A percentile compares a stretch with the other conserved stretches of the same genome.
These are phyloP conservation scores for Calocera cornea DNA, from an alignment of 768 basidiomycete genomes.

Conservation along the genomic window DNA sequence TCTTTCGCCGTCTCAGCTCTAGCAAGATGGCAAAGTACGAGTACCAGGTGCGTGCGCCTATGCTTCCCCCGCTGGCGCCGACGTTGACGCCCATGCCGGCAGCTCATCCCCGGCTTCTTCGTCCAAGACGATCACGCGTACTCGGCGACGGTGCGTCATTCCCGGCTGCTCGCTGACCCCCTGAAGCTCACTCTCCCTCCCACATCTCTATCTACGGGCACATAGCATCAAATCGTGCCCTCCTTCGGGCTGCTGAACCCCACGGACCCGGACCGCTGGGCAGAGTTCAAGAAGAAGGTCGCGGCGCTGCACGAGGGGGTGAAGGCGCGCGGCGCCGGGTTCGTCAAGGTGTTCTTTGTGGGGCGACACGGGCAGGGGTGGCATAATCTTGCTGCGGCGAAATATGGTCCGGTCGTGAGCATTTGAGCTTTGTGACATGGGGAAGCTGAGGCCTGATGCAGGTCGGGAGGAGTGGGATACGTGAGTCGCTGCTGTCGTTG, in stretches of 20 bases:
- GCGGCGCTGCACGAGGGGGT: conserved; percentile 34
- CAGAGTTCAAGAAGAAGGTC: conserved; percentile 31
- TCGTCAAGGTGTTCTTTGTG: conserved; percentile 49
- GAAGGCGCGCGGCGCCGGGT: conserved; percentile 27
- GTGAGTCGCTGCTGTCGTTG: conserved; percentile 27
- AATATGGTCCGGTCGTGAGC: conserved; percentile 39
- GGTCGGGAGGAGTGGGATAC: conserved; percentile 39
- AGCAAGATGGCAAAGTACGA: not conserved
- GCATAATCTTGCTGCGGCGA: conserved; percentile 55
- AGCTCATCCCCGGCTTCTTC: conserved; percentile 34
- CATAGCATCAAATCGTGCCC: conserved; percentile 25
- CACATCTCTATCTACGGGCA: not conserved
- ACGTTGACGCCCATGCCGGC: not conserved
- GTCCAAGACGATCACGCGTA: conserved; percentile 27
- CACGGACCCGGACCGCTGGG: conserved; percentile 36
- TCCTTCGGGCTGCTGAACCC: conserved; percentile 45
- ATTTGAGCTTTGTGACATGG: not conserved
- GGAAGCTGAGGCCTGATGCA: not conserved
- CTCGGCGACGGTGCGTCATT: not conserved
- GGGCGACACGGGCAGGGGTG: conserved; percentile 57
- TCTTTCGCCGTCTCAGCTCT: not conserved
- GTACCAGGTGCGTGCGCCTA: not conserved
- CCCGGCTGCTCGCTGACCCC: not conserved
- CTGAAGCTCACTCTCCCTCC: not conserved
- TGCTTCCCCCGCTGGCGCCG: not conserved